A percentile compares a stretch with the other conserved stretches of the same genome.
These are phyloP conservation scores for Aspergillus intermedius DNA, from an alignment of 2,329 filamentous ascomycete species.

Conservation along the genomic window DNA sequence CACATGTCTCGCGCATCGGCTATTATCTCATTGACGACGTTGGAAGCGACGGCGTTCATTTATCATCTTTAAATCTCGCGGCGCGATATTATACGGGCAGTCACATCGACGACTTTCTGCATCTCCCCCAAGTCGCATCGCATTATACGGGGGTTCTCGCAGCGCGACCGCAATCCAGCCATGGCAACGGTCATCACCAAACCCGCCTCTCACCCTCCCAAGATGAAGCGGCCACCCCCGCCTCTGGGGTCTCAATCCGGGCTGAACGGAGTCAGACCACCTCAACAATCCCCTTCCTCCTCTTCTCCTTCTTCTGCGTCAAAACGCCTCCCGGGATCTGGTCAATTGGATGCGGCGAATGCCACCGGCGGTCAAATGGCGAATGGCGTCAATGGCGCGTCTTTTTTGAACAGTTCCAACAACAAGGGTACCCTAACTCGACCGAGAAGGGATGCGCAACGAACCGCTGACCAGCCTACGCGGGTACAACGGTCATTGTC, in stretches of 20 bases:
- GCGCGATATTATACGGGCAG: constrained; percentile 13
- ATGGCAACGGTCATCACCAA: constrained; percentile 43
- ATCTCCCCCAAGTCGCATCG: constrained; percentile 10
- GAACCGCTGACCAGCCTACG: constrained; percentile 26
- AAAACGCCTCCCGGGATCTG: constrained; percentile 49
- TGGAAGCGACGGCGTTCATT: constrained; percentile 25
- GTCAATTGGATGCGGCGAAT: constrained; percentile 46
- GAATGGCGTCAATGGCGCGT: constrained; percentile 35
- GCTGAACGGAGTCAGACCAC: constrained; percentile 52
- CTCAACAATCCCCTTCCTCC: constrained; percentile 45
- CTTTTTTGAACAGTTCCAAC: constrained; percentile 14
- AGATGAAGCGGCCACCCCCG: constrained; percentile 63
- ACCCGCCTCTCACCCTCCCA: constrained; percentile 42
- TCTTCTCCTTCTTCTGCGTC: constrained; percentile 51
- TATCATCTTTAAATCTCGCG: constrained; percentile 18
- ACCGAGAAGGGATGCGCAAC: constrained; percentile 52
- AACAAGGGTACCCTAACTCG: constrained; percentile 41
- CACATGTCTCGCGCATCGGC: constrained; percentile 41
- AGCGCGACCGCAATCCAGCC: constrained; percentile 10
- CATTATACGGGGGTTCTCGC: constrained; percentile 6
- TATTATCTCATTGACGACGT: constrained; percentile 34
- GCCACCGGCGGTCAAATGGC: constrained; percentile 36
- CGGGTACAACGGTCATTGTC: constrained; percentile 30
- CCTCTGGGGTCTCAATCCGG: constrained; percentile 55
- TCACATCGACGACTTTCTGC: constrained; percentile 15